These are phyloP conservation scores for Parastagonospora nodorum DNA, from an alignment of 2,329 filamentous ascomycete species.

Conservation along the genomic window DNA sequence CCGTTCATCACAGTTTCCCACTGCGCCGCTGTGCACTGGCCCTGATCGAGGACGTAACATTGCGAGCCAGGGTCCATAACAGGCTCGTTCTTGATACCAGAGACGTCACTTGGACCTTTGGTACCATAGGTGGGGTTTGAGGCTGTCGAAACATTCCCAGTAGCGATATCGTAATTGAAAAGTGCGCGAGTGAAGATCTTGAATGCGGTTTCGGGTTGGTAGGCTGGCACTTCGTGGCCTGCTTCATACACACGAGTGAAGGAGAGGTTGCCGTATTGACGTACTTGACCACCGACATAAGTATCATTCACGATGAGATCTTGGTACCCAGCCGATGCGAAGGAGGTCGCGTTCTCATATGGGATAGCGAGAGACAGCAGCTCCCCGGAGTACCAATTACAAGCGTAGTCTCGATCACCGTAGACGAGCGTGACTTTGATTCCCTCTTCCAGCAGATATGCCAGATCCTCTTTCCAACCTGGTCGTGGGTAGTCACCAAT, in stretches of 20 bases:
- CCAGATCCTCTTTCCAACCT: slow-evolving; percentile 55
- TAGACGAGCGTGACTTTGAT: slow-evolving; percentile 41
- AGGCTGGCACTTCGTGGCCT: slow-evolving; percentile 56
- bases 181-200: slow-evolving; percentile 60
- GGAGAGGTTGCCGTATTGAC: slow-evolving; percentile 73
- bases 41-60: slow-evolving; percentile 39
- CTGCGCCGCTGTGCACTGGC: slow-evolving; percentile 37
- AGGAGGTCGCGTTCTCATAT: slow-evolving; percentile 58
- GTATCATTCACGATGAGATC: slow-evolving; percentile 71
- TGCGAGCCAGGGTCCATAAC: slow-evolving; percentile 46
- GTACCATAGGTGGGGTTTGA: slow-evolving; percentile 47
- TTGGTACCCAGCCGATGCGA: slow-evolving; percentile 71
- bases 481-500: slow-evolving; percentile 57
- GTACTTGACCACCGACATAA: slow-evolving; percentile 73
- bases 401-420: slow-evolving; percentile 50
- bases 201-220: slow-evolving; percentile 56
- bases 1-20: slow-evolving; percentile 40
- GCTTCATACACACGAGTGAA: slow-evolving; percentile 59
- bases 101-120: slow-evolving; percentile 46
- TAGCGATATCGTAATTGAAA: slow-evolving; percentile 58
- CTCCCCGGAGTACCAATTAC: slow-evolving; percentile 75
- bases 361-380: slow-evolving; percentile 66
- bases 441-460: slow-evolving; percentile 58
- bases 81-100: slow-evolving; percentile 53
- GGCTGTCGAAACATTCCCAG: slow-evolving; percentile 53